Evolutionary conservation across 2,329 filamentous ascomycete species (phyloP), one percentile per base, ranked within the genome.

Genomic region (Alternaria conjuncta): DNA sequence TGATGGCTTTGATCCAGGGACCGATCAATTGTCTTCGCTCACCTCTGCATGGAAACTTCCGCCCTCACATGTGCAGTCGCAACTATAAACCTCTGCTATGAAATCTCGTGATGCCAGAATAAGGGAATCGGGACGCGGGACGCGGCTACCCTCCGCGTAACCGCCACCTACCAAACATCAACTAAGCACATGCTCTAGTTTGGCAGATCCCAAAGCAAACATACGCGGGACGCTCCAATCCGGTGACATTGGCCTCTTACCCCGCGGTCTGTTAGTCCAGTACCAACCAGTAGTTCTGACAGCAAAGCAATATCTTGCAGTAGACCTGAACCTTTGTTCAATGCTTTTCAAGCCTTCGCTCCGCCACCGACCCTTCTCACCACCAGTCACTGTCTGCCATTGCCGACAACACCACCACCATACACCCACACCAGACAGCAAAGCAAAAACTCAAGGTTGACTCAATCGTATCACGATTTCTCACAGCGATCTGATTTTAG

Each of bases 281-380:
- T 53, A 23, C 49, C 49, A 53, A 25, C 23, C 49, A 25, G 30
- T 53, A 53, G 49, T 53, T 41, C 49, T 50, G 49, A 53, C 49
- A 41, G 30, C 30, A 53, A 53, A 53, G 49, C 20, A 53, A 53
- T 43, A 56, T 30, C 18, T 12, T 36, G 41, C 25, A 23, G 30
- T 47, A 47, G 25, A n/a, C 44, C 25, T 56, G 25, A 23, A 46
- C 43, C 26, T n/a, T 12, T 56, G 20, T 32, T 13, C 43, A 23
- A 9, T 53, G 47, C 49, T 62, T 62, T 58, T 59, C 12, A 53
- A 36, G 49, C 49, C 49, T 36, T 32, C 28, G 32, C 49, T 28
- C 49, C 49, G 49, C 49, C 49, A 53, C 30, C 49, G 49, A 51
- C 53, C 26, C 41, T 30, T 43, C 21, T 46, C 23, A 41, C 30